phyloP scores from a whole-genome alignment of 495 filamentous ascomycete species.

The Lichenothelia convexa region DNA sequence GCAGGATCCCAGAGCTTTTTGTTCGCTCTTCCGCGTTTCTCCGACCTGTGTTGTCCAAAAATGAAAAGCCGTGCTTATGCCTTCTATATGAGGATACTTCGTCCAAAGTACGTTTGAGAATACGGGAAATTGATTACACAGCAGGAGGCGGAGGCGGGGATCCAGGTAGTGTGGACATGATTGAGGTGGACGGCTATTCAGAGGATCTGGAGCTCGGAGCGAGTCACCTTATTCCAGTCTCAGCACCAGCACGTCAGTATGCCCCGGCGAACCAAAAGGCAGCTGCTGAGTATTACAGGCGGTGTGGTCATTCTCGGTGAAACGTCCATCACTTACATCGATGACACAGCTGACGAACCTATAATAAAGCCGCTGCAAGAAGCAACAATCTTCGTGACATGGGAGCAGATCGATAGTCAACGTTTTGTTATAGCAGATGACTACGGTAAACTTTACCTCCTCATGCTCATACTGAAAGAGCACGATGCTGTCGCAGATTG shows the following conservation, averaged over 20 bases:
- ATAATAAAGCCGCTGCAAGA: slow-evolving; percentile 44
- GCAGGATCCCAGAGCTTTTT: slow-evolving; percentile 71
- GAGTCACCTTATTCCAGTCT: slow-evolving; percentile 68
- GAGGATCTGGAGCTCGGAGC: slow-evolving; percentile 56
- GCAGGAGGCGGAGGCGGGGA: slow-evolving; percentile 23
- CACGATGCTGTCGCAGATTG: slow-evolving; percentile 45
- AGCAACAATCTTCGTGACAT: slow-evolving; percentile 67
- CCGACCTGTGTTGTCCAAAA: slow-evolving; percentile 20
- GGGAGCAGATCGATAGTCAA: slow-evolving; percentile 64
- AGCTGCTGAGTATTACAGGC: slow-evolving; percentile 5
- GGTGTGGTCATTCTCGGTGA: slow-evolving; percentile 66
- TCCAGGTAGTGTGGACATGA: slow-evolving; percentile 32
- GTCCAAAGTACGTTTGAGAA: slow-evolving; percentile 41
- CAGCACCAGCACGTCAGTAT: slow-evolving; percentile 35
- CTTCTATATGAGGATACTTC: slow-evolving; percentile 62
- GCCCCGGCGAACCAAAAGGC: neutral
- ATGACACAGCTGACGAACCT: slow-evolving; percentile 46
- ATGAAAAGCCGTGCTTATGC: slow-evolving; percentile 56
- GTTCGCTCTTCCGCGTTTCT: slow-evolving; percentile 70
- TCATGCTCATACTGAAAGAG: slow-evolving; percentile 51
- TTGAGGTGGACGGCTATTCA: slow-evolving; percentile 28
- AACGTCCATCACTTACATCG: slow-evolving; percentile 64
- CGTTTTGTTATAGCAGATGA: slow-evolving; percentile 81
- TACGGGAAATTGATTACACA: slow-evolving; percentile 35
- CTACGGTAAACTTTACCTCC: slow-evolving; percentile 61